Evolutionary conservation across 192 early-diverging fungal species (phyloP), one percentile per base, ranked within the genome.

Genomic region (Geranomyces variabilis): DNA sequence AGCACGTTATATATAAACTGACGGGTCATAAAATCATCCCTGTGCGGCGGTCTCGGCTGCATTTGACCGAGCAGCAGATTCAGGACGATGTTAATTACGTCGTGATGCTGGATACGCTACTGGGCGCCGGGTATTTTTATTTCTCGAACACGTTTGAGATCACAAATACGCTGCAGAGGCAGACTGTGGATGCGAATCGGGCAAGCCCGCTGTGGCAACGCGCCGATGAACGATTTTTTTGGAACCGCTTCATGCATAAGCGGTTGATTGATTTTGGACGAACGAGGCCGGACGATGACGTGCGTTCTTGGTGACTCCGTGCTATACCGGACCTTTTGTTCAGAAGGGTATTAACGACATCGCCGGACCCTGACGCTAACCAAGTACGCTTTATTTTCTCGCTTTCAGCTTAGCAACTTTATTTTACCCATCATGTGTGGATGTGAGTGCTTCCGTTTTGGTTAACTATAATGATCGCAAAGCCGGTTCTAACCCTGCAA

Each of bases 211-310:
- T 75, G 17, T 74, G 57, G 68, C 56, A 56, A 26, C 24, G 51
- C 84, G 92, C 94, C 24, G 94, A 96, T 78, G 92, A 95, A 59
- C 85, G 94, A 56, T 99, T 97, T 79, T 97, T 95, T 76, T 99
- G 91, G 93, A 99, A 98, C 82, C 65, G 66, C 17, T 67, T 61
- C 45, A 75, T 75, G 73, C 65, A 75, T n/a, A 58, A 49, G 45
- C 24, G 58, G 56, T 44, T 75, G 44, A 75, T 75, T 29, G 58
- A 69, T 19, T 59, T 51, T 26, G 64, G 70, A 24, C 7, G 62
- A 22, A 70, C 68, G 21, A 70, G 79, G 47, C 68, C 78, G 24
- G 80, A 84, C 34, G 73, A 84, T 21, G 82, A 78, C 55, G 65
- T 78, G 44, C 19, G 69, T 31, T n/a, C n/a, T n/a, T n/a, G n/a